Percentiles rank a stretch among this genome's conserved stretches.
Evolutionary conservation across 352 stramenopile genomes (phyloP).

Genomic region (Pythium dissimile): DNA sequence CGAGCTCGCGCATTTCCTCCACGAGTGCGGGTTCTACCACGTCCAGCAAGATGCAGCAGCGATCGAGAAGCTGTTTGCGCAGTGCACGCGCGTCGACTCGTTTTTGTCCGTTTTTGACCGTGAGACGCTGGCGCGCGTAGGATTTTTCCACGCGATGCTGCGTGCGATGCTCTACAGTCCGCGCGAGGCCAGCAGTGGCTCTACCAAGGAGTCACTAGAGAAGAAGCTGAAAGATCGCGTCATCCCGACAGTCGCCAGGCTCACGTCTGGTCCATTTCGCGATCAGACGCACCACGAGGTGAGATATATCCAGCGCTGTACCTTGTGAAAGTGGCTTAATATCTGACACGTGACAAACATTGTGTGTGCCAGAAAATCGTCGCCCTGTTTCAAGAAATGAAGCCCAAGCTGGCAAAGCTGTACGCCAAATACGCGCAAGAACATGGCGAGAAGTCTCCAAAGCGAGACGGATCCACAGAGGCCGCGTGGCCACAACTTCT

Average conservation of each 20-base stretch:
- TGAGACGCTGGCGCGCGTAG: slow-evolving; percentile 55
- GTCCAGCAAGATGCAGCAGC: slow-evolving; percentile 29
- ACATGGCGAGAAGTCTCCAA: slow-evolving; percentile 5
- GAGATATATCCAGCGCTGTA: too few species aligned
- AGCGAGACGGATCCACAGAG: slow-evolving; percentile 7
- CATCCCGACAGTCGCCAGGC: slow-evolving; percentile 43
- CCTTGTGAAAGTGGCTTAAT: not conserved
- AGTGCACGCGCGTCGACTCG: slow-evolving; percentile 33
- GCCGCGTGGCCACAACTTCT: slow-evolving; percentile 45
- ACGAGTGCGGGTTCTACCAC: slow-evolving; percentile 58
- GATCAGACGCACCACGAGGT: slow-evolving; percentile 77
- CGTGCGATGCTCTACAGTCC: slow-evolving; percentile 40
- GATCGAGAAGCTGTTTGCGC: slow-evolving; percentile 37
- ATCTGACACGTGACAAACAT: not conserved
- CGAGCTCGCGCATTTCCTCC: slow-evolving; percentile 72
- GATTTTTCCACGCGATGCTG: slow-evolving; percentile 66
- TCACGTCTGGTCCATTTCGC: slow-evolving; percentile 68
- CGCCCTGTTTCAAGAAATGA: slow-evolving; percentile 63
- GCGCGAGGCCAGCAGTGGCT: not conserved
- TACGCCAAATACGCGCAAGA: slow-evolving; percentile 66
- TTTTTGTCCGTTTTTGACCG: slow-evolving; percentile 52
- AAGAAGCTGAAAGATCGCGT: slow-evolving; percentile 38
- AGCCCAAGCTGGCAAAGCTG: slow-evolving; percentile 68
- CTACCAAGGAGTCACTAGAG: slow-evolving; percentile 37
- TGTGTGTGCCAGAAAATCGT: slow-evolving; percentile 46